Evolutionary conservation across 2,329 filamentous ascomycete genomes (phyloP).

Genomic region (Seiridium cupressi): DNA sequence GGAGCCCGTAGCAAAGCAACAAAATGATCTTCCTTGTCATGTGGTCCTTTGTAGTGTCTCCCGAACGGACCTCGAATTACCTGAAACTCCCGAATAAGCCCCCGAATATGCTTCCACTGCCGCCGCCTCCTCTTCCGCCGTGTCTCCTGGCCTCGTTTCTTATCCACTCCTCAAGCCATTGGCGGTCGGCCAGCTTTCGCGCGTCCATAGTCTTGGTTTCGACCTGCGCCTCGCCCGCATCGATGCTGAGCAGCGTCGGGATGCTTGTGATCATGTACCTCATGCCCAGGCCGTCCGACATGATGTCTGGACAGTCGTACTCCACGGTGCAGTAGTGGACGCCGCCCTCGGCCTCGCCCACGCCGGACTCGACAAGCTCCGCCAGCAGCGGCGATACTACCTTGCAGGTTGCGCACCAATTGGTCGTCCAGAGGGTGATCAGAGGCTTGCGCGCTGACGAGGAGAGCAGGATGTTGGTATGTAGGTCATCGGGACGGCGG

Average conservation of each 20-base stretch:
- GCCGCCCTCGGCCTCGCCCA: slow-evolving; percentile 55
- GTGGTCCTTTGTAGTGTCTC: no score
- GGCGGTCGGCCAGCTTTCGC: slow-evolving; percentile 44
- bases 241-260: slow-evolving; percentile 58
- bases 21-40: no score
- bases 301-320: slow-evolving; percentile 57
- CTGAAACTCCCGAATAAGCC: slow-evolving; percentile 29
- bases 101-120: slow-evolving; percentile 26
- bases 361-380: slow-evolving; percentile 46
- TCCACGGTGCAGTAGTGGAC: slow-evolving; percentile 54
- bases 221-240: slow-evolving; percentile 50
- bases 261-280: slow-evolving; percentile 58
- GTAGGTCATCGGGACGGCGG: slow-evolving; percentile 52
- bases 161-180: slow-evolving; percentile 55
- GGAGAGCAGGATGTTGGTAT: slow-evolving; percentile 54
- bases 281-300: slow-evolving; percentile 45
- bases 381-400: slow-evolving; percentile 46
- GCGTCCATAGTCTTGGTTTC: slow-evolving; percentile 49
- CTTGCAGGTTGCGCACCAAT: slow-evolving; percentile 55
- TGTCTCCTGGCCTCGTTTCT: slow-evolving; percentile 46
- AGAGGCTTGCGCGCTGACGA: slow-evolving; percentile 52
- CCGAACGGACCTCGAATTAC: slow-evolving; percentile 12
- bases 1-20: neutral
- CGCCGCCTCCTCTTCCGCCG: slow-evolving; percentile 42
- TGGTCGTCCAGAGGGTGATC: slow-evolving; percentile 60